A percentile compares a stretch with the other conserved stretches of the same genome.
Evolutionary conservation across 164 flowering plant genomes (phyloP).

Genomic region (Saururus chinensis): DNA sequence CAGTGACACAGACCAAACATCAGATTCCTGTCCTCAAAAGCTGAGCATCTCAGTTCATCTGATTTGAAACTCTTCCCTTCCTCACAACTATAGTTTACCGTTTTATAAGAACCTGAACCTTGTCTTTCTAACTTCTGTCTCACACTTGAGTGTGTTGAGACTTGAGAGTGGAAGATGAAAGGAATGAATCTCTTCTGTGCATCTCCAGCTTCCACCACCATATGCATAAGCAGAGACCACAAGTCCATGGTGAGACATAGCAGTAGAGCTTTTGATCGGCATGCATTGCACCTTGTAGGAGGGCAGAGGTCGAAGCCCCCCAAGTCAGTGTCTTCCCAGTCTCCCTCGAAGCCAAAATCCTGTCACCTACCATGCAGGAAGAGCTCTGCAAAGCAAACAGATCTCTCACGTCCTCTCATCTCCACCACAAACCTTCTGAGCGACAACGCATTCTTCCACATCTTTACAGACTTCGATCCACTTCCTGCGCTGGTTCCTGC

Average conservation of each 20-base stretch:
- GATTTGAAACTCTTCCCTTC: too few relatives aligned
- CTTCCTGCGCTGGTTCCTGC: conserved; percentile 25
- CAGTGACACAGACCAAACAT: too few relatives aligned
- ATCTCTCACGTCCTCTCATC: conserved; percentile 22
- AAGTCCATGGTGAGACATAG: conserved; percentile 36
- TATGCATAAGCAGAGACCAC: conserved; percentile 49
- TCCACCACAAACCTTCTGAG: conserved; percentile 52
- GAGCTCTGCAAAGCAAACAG: conserved; percentile 29
- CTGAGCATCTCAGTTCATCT: too few relatives aligned
- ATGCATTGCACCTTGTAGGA: conserved; percentile 20
- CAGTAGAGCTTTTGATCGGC: conserved; percentile 23
- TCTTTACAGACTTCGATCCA: conserved; percentile 19
- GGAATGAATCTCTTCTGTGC: conserved; percentile 63
- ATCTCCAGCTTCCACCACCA: conserved; percentile 77
- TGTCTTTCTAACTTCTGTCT: too few relatives aligned
- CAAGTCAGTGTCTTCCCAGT: conserved; percentile 21
- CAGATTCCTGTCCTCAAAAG: too few relatives aligned
- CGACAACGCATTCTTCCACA: conserved; percentile 31
- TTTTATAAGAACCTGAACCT: too few relatives aligned
- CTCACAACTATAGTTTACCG: too few relatives aligned
- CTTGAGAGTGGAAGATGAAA: conserved; percentile 29
- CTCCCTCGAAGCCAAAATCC: conserved; percentile 33
- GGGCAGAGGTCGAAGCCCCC: conserved; percentile 6
- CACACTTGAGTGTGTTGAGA: too few relatives aligned
- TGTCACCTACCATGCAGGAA: conserved; percentile 23